Conservation (phyloP, 2,329 filamentous ascomycete genomes). For the Davidsoniella australis region DNA sequence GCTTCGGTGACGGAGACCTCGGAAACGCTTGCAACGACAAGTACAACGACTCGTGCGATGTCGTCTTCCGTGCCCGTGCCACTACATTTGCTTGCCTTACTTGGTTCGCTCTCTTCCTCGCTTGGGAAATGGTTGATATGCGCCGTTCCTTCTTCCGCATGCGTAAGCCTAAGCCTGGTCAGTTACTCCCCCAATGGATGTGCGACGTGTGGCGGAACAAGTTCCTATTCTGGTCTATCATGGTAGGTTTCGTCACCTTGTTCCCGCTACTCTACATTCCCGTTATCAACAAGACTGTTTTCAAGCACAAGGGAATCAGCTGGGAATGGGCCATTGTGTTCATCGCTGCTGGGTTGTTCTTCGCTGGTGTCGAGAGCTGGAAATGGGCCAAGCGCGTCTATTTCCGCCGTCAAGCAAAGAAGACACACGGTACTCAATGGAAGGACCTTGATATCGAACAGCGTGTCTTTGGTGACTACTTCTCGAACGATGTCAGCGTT, state of each 20-base stretch:
- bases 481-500: conserved; percentile 12
- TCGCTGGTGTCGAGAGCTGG: conserved; percentile 40
- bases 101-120: conserved; percentile 60
- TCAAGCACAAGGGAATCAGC: conserved; percentile 41
- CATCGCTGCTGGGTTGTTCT: conserved; percentile 35
- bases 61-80: conserved; percentile 53
- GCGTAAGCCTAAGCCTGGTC: conserved; percentile 39
- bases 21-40: conserved; percentile 42
- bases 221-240: conserved; percentile 51
- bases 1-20: conserved; percentile 42
- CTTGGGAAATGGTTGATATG: conserved; percentile 63
- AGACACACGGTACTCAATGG: conserved; percentile 18
- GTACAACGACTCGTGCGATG: conserved; percentile 37
- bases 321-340: conserved; percentile 50
- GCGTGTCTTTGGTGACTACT: conserved; percentile 24
- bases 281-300: conserved; percentile 39
- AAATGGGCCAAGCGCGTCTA: conserved; percentile 38
- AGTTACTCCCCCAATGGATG: conserved; percentile 49
- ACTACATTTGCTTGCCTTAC: conserved; percentile 60
- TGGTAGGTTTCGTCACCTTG: conserved; percentile 29
- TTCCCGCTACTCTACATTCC: conserved; percentile 41
- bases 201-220: conserved; percentile 53
- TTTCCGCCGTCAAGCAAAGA: conserved; percentile 18
- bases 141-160: conserved; percentile 60
- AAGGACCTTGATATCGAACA: conserved; percentile 25